Evolutionary conservation across 441 rosid genomes (phyloP), one percentile per base, ranked within the genome.

Genomic region (Cnidoscolus chayamansa): DNA sequence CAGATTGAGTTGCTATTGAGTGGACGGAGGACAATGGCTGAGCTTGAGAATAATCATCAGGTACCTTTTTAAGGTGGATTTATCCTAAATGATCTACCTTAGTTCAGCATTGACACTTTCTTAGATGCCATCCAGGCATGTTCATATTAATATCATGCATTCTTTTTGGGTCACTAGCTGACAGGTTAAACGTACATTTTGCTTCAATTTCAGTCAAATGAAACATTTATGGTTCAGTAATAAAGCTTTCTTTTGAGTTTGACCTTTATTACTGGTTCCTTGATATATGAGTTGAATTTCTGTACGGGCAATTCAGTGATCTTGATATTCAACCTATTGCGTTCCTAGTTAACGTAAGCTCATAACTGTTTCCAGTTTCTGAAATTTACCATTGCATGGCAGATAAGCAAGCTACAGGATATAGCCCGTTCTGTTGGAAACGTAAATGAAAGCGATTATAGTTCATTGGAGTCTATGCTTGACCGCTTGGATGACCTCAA

Each of bases 1-100:
- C 98, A 96, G 83, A 86, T 93, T 54, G 99, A 88, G 74, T 77
- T 91, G 81, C 83, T 96, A 13, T 67, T 96, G 76, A 89, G 84
- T 82, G 91, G 88, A 67, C 83, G 84, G 56, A 87, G 79, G 83
- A 89, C 87, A 68, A 84, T 90, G 66, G 81, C 92, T 79, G 99
- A 93, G 76, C 93, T 91, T 73, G 98, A 90, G 88, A 90, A 84
- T 76, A 75, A 70, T 81, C 92, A 88, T n/a, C 97, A 93, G 98
- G 98, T 91, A 70, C 65, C 61, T 71, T 56, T 60, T 59, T 71
- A 49, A 32, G 5, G 35, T 71, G 20, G 66, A 64, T 48, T 68
- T 37, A 12, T 49, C 56, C 65, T 47, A 12, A 30, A 19, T 58
- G 59, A 48, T 73, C 65, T 45, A 17, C 59, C 66, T 10, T 50